These are phyloP conservation scores for Mucor ambiguus DNA, from an alignment of 371 early-diverging fungal genomes.

Conservation along the genomic window DNA sequence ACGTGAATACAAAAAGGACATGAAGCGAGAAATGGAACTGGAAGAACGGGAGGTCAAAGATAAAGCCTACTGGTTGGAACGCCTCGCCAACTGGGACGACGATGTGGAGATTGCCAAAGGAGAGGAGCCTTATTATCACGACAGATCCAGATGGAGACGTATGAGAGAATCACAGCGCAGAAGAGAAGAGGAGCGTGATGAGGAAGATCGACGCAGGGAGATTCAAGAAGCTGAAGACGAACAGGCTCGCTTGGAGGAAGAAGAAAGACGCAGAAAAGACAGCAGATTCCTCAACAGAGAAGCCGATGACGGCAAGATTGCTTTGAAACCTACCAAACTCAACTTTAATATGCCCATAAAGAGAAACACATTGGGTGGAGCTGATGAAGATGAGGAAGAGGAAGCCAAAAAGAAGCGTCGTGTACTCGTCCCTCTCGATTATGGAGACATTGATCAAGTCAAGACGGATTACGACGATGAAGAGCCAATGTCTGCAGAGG, in stretches of 20 bases:
- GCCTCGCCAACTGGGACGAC: slow-evolving; percentile 76
- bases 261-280: slow-evolving; percentile 33
- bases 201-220: slow-evolving; percentile 67
- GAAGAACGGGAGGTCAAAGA: slow-evolving; percentile 48
- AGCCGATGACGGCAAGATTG: slow-evolving; percentile 39
- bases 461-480: slow-evolving; percentile 11
- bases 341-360: slow-evolving; percentile 53
- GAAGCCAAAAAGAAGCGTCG: slow-evolving; percentile 57
- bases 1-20: slow-evolving; percentile 57
- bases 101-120: slow-evolving; percentile 67
- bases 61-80: slow-evolving; percentile 52
- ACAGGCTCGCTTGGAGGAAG: slow-evolving; percentile 35
- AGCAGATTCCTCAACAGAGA: slow-evolving; percentile 33
- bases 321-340: slow-evolving; percentile 49
- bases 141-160: slow-evolving; percentile 75
- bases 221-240: slow-evolving; percentile 57
- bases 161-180: slow-evolving; percentile 61
- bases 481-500: slow-evolving; percentile 54
- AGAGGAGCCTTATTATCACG: slow-evolving; percentile 70
- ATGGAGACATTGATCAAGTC: slow-evolving; percentile 40
- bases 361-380: slow-evolving; percentile 48
- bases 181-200: slow-evolving; percentile 72
- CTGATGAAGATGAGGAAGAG: slow-evolving; percentile 63
- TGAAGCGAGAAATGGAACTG: slow-evolving; percentile 51
- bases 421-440: slow-evolving; percentile 63